Conservation (phyloP, 2,329 filamentous ascomycete genomes). For the Fusarium pilosicola region DNA sequence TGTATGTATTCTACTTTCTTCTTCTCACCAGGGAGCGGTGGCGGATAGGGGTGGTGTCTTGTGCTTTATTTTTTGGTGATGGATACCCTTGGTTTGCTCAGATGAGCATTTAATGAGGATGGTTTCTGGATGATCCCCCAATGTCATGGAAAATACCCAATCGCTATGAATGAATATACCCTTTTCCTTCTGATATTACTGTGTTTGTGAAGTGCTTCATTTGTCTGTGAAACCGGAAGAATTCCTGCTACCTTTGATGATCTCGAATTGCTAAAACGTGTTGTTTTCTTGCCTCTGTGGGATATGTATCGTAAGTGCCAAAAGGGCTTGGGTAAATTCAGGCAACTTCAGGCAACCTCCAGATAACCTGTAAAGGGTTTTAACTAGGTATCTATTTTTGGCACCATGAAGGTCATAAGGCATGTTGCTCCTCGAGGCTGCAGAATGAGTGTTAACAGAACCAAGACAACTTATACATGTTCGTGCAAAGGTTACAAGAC, state of each 20-base stretch:
- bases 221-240: neutral
- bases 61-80: neutral
- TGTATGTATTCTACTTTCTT: constrained; percentile 33
- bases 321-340: neutral
- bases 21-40: neutral
- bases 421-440: neutral
- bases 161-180: constrained; percentile 32
- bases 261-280: neutral
- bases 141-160: constrained; percentile 33
- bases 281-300: neutral
- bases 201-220: neutral
- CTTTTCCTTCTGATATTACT: neutral
- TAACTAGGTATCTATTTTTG: too few relatives aligned
- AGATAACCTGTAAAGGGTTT: neutral
- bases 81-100: constrained; percentile 34
- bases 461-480: neutral
- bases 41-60: neutral
- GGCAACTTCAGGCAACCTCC: neutral
- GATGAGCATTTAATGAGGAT: constrained; percentile 27
- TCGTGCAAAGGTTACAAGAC: neutral
- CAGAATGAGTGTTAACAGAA: neutral
- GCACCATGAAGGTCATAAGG: too few relatives aligned
- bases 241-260: neutral
- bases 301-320: neutral
- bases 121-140: constrained; percentile 5